These are phyloP conservation scores for Pichia sp. DNA, from an alignment of 1,139 yeast genomes.

Conservation along the genomic window DNA sequence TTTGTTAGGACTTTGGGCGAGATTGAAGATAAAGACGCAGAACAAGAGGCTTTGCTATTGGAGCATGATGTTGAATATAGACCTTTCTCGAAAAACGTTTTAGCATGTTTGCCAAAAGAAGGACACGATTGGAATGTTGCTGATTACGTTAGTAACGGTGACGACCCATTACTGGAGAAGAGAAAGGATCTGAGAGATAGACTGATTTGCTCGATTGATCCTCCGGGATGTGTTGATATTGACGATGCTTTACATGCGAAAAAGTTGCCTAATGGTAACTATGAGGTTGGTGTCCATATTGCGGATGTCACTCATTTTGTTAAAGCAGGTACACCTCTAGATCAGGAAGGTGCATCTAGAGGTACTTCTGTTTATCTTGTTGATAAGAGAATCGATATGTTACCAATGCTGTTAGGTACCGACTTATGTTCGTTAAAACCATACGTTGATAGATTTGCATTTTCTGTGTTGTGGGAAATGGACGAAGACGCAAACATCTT, in stretches of 20 bases:
- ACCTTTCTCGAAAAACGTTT: conserved; percentile 89
- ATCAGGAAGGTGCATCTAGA: conserved; percentile 93
- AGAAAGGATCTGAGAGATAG: conserved; percentile 85
- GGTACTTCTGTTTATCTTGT: conserved; percentile 97
- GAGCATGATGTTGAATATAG: conserved; percentile 97
- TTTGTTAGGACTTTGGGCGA: conserved; percentile 87
- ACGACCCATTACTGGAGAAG: conserved; percentile 54
- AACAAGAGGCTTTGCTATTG: conserved; percentile 86
- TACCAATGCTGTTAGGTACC: conserved; percentile 93
- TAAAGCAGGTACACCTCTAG: conserved; percentile 86
- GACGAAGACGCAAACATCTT: conserved; percentile 83
- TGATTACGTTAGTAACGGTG: conserved; percentile 51
- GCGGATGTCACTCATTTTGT: conserved; percentile 99
- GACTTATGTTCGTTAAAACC: conserved; percentile 94
- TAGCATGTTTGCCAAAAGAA: conserved; percentile 87
- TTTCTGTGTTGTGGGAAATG: conserved; percentile 93
- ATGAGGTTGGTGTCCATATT: conserved; percentile 97
- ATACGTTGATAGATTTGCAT: conserved; percentile 92
- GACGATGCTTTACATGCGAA: conserved; percentile 97
- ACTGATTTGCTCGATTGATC: conserved; percentile 92
- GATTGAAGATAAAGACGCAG: conserved; percentile 89
- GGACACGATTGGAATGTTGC: conserved; percentile 95
- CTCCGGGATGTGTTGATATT: conserved; percentile 97
- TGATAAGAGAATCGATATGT: conserved; percentile 99
- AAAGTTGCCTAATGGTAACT: conserved; percentile 82